Evolutionary conservation across 2,329 filamentous ascomycete species (phyloP).

Genomic region (Colletotrichum neosansevieriae): DNA sequence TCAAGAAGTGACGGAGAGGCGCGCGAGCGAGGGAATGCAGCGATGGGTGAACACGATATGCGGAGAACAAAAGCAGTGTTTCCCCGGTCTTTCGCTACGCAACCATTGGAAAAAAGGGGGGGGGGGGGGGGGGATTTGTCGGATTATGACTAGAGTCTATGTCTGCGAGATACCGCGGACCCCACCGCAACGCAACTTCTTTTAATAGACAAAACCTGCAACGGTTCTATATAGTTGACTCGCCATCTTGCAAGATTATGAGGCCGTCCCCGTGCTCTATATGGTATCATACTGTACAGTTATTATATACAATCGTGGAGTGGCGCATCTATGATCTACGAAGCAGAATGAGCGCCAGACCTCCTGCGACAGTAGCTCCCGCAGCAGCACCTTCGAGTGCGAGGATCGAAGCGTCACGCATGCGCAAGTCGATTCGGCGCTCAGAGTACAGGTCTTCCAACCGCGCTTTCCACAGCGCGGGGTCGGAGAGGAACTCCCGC

Average conservation of each 20-base stretch:
- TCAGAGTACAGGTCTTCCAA: conserved; percentile 75
- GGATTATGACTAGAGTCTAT: conserved; percentile 27
- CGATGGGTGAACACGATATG: conserved; percentile 23
- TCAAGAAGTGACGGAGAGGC: conserved; percentile 13
- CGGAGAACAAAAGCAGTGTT: conserved; percentile 24
- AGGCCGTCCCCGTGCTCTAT: conserved; percentile 35
- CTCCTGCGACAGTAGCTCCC: conserved; percentile 71
- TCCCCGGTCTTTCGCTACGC: conserved; percentile 20
- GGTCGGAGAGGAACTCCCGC: conserved; percentile 57
- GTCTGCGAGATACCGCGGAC: conserved; percentile 15
- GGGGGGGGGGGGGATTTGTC: conserved; percentile 2
- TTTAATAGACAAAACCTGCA: conserved; percentile 37
- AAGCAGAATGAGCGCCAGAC: conserved; percentile 63
- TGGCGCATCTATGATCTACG: conserved; percentile 49
- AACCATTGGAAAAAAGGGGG: conserved; percentile 29
- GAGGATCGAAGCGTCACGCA: conserved; percentile 78
- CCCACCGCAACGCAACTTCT: conserved; percentile 27
- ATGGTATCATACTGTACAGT: conserved; percentile 41
- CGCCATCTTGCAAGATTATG: background rate
- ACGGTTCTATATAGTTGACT: conserved; percentile 5
- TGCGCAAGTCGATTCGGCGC: conserved; percentile 70
- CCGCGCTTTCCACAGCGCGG: conserved; percentile 60
- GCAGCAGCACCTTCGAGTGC: conserved; percentile 75
- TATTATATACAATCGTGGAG: conserved; percentile 36
- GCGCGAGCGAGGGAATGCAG: conserved; percentile 14